Base-by-base conservation (phyloP, 805 yeast genomes). In the Wickerhamomyces silvicola region DNA sequence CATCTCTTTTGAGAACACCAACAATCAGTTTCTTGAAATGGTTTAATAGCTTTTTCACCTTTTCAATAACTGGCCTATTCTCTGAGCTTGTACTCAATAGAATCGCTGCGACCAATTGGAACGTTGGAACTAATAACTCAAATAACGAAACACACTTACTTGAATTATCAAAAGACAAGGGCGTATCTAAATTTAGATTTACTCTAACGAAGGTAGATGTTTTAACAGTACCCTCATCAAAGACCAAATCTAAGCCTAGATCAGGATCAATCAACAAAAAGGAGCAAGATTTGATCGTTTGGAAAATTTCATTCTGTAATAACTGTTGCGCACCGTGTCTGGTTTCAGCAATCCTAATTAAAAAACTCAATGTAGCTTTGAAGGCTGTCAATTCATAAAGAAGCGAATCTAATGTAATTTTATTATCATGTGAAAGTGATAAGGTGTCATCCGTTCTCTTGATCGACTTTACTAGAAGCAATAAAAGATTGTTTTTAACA, bases 371-470 rank as follows among this genome's bases (percentile, higher is more conserved):
- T 0, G 81, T 73, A 0, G 90, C 68, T 45, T 81, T 82, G 60
- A 81, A 81, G 1, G 84, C 79, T 0, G 92, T 81, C 18, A 84
- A 55, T 46, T 86, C 95, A 52, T 81, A 81, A 2, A 84, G 54
- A 17, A 81, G 56, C 4, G 73, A 58, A 36, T 77, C 77, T 30
- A 75, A 45, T 11, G 72, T 64, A 8, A 72, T 56, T 18, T 58
- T 54, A 29, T 56, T 60, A 10, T 43, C 49, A n/a, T 54, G 43
- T 0, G 60, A 45, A 10, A 64, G 43, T 4, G 53, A 40, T 22
- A 84, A 52, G 32, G 79, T 61, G 23, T 75, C 81, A 51, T 85
- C 95, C 2, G 81, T 71, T 36, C 84, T 62, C 46, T 76, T 74
- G 28, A 87, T 60, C 0, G 85, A 74, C 41, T 81, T 70, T 5